phyloP scores from a whole-genome alignment of 352 stramenopile genomes.

The Pythium vanterpoolii region DNA sequence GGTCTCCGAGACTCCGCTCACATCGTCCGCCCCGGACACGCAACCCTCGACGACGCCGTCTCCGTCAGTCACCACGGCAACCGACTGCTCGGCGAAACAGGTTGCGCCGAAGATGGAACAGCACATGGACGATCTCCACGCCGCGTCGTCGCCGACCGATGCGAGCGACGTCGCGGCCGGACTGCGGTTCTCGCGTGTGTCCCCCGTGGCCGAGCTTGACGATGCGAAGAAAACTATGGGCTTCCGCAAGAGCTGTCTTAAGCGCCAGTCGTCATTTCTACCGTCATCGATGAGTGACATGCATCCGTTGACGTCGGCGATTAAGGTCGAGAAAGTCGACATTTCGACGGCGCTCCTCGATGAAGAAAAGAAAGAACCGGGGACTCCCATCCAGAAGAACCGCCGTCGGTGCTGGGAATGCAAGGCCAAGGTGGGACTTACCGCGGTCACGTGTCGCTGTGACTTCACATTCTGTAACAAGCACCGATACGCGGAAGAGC shows the following conservation, averaged over 20 bases:
- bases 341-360: slow-evolving; percentile 29
- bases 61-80: slow-evolving; percentile 18
- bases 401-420: slow-evolving; percentile 89
- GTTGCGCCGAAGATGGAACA: slow-evolving; percentile 29
- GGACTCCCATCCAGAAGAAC: slow-evolving; percentile 86
- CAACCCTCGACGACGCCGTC: slow-evolving; percentile 24
- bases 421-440: slow-evolving; percentile 91
- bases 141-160: slow-evolving; percentile 20
- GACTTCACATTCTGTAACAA: slow-evolving; percentile 84
- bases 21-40: slow-evolving; percentile 25
- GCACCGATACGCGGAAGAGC: slow-evolving; percentile 87
- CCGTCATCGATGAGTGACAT: slow-evolving; percentile 24
- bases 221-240: slow-evolving; percentile 46
- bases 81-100: slow-evolving; percentile 29
- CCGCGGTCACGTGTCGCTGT: slow-evolving; percentile 87
- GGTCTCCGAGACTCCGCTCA: slow-evolving; percentile 31
- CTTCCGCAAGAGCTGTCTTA: slow-evolving; percentile 70
- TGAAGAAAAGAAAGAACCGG: slow-evolving; percentile 68
- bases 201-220: slow-evolving; percentile 38
- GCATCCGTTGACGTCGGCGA: slow-evolving; percentile 5
- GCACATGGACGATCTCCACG: slow-evolving; percentile 15
- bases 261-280: slow-evolving; percentile 54
- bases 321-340: slow-evolving; percentile 18
- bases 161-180: slow-evolving; percentile 4
- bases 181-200: slow-evolving; percentile 39